Base-by-base conservation (phyloP, 208 protist species). In the Wallacemonas rigidus region DNA sequence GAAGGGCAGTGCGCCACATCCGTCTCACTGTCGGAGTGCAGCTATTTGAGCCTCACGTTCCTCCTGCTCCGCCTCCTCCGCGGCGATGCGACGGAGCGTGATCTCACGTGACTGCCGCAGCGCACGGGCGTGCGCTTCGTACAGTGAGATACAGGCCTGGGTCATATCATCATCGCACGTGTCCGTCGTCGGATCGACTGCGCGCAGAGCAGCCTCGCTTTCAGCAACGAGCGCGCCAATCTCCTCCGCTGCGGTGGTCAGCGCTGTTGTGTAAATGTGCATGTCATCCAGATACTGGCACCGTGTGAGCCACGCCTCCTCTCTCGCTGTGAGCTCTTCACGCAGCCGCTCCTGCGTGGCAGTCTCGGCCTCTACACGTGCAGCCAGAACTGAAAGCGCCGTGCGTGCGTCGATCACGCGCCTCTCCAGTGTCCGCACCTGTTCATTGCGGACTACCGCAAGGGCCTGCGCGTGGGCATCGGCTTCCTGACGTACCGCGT, bases 221-320 rank as follows among this genome's bases (percentile, higher is more conserved):
- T 12, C 26, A 3, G 7, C 43, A 11, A 65, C 43, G 43, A 79
- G 43, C 8, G 17, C 45, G 26, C 45, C 55, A 63, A 75, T 40
- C 53, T 82, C 77, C 9, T 35, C 58, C 51, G 61, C 73, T 0
- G 80, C 80, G 1, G 53, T 36, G 17, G 56, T 43, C 65, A 81
- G 67, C 11, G 80, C 80, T 39, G 77, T 68, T 57, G 77, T 43
- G 61, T 83, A 83, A 43, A 79, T 67, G 2, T 61, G 65, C 5
- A 71, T 63, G 1, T 76, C 74, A 26, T 64, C n/a, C 17, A 57
- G 26, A 36, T 63, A 63, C 3, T 39, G 14, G 51, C 60, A 69
- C n/a, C 8, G 35, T 15, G 51, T 47, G 3, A 2, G 48, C 61
- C 61, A 69, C 63, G 15, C 55, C 2, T 40, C 51, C 38, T n/a